phyloP scores from a whole-genome alignment of 805 yeast genomes.

The Hanseniaspora opuntiae region DNA sequence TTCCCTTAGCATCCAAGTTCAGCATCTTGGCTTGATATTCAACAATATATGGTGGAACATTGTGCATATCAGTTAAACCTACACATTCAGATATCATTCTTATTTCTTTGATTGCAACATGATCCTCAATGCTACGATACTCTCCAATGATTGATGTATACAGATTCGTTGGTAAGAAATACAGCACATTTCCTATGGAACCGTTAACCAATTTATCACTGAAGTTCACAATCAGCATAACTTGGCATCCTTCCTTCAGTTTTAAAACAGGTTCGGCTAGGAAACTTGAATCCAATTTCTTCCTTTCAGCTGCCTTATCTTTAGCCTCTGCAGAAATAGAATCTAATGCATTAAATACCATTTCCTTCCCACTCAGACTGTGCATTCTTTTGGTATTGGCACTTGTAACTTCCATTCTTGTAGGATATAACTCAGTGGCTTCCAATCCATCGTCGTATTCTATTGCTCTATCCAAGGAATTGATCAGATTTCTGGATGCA shows the following conservation, averaged over 20 bases:
- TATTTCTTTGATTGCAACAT: slow-evolving; percentile 21
- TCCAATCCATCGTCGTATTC: slow-evolving; percentile 57
- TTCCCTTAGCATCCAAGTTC: slow-evolving; percentile 6
- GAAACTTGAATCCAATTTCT: slow-evolving; percentile 38
- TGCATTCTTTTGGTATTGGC: slow-evolving; percentile 49
- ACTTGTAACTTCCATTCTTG: slow-evolving; percentile 67
- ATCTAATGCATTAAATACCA: slow-evolving; percentile 37
- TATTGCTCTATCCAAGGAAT: slow-evolving; percentile 43
- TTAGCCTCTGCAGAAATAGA: slow-evolving; percentile 21
- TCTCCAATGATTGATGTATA: slow-evolving; percentile 18
- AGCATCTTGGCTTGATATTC: slow-evolving; percentile 16
- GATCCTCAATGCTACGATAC: slow-evolving; percentile 21
- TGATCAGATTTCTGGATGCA: slow-evolving; percentile 37
- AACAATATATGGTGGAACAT: slow-evolving; percentile 21
- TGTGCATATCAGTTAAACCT: slow-evolving; percentile 15
- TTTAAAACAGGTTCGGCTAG: slow-evolving; percentile 57
- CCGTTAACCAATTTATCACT: slow-evolving; percentile 79
- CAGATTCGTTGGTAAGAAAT: slow-evolving; percentile 25
- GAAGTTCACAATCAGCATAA: slow-evolving; percentile 77
- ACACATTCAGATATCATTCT: slow-evolving; percentile 25
- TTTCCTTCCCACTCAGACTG: slow-evolving; percentile 34
- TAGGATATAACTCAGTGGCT: slow-evolving; percentile 83
- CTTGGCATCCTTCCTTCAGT: slow-evolving; percentile 80
- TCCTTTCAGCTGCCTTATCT: slow-evolving; percentile 17
- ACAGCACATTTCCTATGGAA: slow-evolving; percentile 59